Percentiles rank a stretch among this genome's conserved stretches.
Evolutionary conservation across 1,139 yeast genomes (phyloP).

Genomic region (Blastobotrys ciferrii): DNA sequence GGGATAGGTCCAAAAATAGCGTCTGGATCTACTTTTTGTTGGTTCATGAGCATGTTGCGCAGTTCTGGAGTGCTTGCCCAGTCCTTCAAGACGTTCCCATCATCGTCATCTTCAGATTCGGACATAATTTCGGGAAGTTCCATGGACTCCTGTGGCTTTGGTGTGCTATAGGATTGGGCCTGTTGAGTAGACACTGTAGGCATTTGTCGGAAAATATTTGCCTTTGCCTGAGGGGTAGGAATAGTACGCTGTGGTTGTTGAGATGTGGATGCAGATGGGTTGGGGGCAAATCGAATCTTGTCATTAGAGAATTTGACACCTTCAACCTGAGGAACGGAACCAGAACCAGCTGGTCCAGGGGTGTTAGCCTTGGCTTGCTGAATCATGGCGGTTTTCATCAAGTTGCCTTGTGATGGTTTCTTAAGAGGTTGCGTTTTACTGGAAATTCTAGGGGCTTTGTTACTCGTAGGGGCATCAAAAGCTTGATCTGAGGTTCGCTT

Average conservation of each 20-base stretch:
- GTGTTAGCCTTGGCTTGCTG: constrained; percentile 33
- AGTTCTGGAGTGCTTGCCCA: constrained; percentile 77
- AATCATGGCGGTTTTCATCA: constrained; percentile 37
- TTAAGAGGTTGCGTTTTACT: constrained; percentile 10
- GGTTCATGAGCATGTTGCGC: constrained; percentile 51
- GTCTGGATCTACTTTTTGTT: constrained; percentile 65
- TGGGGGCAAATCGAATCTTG: constrained; percentile 32
- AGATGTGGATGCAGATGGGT: constrained; percentile 15
- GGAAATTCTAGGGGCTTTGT: constrained; percentile 16
- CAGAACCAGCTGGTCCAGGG: constrained; percentile 16
- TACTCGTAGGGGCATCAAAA: constrained; percentile 15
- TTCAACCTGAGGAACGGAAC: constrained; percentile 33
- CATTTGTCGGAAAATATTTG: constrained; percentile 19
- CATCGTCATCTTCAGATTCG: constrained; percentile 59
- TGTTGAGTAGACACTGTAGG: constrained; percentile 22
- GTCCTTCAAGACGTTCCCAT: constrained; percentile 51
- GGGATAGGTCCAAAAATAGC: constrained; percentile 77
- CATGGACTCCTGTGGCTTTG: constrained; percentile 15
- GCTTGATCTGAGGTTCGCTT: constrained; percentile 22
- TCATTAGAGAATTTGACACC: constrained; percentile 39
- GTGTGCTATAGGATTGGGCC: constrained; percentile 4
- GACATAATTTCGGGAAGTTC: constrained; percentile 48
- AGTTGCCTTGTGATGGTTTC: constrained; percentile 22
- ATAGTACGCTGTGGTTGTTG: constrained; percentile 13
- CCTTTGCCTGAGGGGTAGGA: constrained; percentile 8